A percentile compares a stretch with the other conserved stretches of the same genome.
Conservation (phyloP, 345 rosid species). For the Lepidium aucheri region DNA sequence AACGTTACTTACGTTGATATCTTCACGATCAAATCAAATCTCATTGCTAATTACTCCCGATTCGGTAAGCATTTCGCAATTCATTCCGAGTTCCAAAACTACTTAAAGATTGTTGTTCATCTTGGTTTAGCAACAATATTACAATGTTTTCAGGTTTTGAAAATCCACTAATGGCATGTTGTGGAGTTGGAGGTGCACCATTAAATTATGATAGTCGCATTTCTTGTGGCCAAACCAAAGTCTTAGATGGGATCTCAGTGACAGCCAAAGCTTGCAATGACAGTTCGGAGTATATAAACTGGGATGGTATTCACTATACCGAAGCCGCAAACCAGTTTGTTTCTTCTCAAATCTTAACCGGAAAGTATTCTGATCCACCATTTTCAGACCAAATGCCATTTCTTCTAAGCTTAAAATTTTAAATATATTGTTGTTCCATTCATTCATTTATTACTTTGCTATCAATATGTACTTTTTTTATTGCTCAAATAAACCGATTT, state of each 20-base stretch:
- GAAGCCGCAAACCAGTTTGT: conserved; percentile 80
- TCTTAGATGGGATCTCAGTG: conserved; percentile 51
- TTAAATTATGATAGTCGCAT: conserved; percentile 66
- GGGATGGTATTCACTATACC: conserved; percentile 96
- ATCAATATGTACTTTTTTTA: not conserved
- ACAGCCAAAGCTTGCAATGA: conserved; percentile 69
- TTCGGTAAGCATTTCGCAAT: conserved; percentile 38
- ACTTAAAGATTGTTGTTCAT: not conserved
- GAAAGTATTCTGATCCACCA: conserved; percentile 78
- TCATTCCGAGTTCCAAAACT: not conserved
- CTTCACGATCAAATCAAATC: conserved; percentile 63
- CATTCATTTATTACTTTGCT: not conserved
- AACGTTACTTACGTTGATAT: conserved; percentile 71
- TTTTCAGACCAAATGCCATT: conserved; percentile 82
- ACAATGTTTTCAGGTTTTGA: conserved; percentile 59
- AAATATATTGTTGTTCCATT: conserved; percentile 5
- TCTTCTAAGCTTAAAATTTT: conserved; percentile 66
- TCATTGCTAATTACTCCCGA: conserved; percentile 62
- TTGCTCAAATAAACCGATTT: conserved; percentile 1
- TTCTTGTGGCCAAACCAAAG: conserved; percentile 77
- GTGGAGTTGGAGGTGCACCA: conserved; percentile 84
- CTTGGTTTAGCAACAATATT: not conserved
- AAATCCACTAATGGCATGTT: conserved; percentile 88
- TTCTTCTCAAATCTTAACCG: conserved; percentile 72
- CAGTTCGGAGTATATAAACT: conserved; percentile 71